A percentile compares a stretch with the other conserved stretches of the same genome.
Conservation (phyloP, 78 protist species). For the Dictyostelium capitatum region DNA sequence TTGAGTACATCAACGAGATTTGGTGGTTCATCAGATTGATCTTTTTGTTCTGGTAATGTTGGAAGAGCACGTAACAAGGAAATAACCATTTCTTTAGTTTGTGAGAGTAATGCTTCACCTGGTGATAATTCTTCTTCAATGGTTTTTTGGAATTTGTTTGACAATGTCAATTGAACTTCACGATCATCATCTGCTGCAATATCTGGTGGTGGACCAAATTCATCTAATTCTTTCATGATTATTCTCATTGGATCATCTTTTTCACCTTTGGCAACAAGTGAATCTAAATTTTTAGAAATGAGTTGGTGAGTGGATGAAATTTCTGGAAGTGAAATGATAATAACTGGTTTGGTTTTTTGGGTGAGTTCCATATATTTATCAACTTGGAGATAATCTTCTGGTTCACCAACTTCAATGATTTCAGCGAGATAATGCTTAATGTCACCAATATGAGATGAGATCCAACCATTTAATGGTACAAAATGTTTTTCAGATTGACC, state of each 20-base stretch:
- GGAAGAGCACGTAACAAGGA: slow-evolving; percentile 77
- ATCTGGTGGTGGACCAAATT: slow-evolving; percentile 82
- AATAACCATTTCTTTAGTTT: slow-evolving; percentile 86
- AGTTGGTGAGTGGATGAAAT: slow-evolving; percentile 74
- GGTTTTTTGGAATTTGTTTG: slow-evolving; percentile 85
- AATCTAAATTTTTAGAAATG: slow-evolving; percentile 75
- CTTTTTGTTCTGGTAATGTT: slow-evolving; percentile 82
- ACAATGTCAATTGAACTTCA: slow-evolving; percentile 81
- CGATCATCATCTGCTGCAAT: slow-evolving; percentile 82
- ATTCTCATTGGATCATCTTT: slow-evolving; percentile 85
- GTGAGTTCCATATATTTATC: slow-evolving; percentile 88
- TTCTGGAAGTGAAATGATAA: slow-evolving; percentile 81
- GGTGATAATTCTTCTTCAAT: slow-evolving; percentile 84
- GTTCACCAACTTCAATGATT: slow-evolving; percentile 84
- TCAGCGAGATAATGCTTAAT: slow-evolving; percentile 82
- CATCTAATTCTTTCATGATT: slow-evolving; percentile 86
- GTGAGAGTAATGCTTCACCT: slow-evolving; percentile 64
- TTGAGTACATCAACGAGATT: slow-evolving; percentile 68
- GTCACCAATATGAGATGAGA: slow-evolving; percentile 65
- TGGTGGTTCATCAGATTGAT: slow-evolving; percentile 55
- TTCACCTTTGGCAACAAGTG: slow-evolving; percentile 77
- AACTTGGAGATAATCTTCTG: slow-evolving; percentile 89
- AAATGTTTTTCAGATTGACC: slow-evolving; percentile 83
- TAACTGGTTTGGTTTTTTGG: slow-evolving; percentile 86
- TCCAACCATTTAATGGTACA: slow-evolving; percentile 83